Evolutionary conservation across 2,329 filamentous ascomycete species (phyloP).

Genomic region (Cercospora nicotianae): DNA sequence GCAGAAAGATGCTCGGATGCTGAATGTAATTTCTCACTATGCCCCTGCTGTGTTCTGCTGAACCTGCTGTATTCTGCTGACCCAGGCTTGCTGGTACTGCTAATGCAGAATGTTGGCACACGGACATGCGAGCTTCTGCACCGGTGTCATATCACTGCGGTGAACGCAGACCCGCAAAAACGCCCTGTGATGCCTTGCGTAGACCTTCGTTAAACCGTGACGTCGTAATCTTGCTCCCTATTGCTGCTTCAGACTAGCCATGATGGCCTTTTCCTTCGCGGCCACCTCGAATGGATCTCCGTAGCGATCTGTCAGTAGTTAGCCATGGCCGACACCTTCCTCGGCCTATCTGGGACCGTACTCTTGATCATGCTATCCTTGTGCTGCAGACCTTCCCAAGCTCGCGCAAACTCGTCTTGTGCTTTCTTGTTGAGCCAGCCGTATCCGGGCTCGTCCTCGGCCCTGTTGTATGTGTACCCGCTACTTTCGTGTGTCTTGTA

Average conservation of each 20-base stretch:
- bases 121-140: neutral
- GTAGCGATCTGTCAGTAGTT: conserved; percentile 34
- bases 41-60: neutral
- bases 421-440: conserved; percentile 59
- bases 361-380: conserved; percentile 43
- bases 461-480: conserved; percentile 39
- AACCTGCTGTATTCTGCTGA: neutral
- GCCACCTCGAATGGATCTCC: conserved; percentile 40
- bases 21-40: neutral
- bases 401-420: conserved; percentile 55
- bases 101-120: neutral
- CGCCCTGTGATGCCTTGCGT: neutral
- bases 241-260: conserved; percentile 24
- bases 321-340: neutral
- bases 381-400: conserved; percentile 53
- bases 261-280: conserved; percentile 36
- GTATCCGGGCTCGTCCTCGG: conserved; percentile 50
- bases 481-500: conserved; percentile 34
- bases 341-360: conserved; percentile 24
- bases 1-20: neutral
- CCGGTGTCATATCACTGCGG: neutral
- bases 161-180: neutral
- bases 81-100: neutral
- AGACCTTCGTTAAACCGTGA: conserved; percentile 5
- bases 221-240: neutral